Evolutionary conservation across 176 grass and related monocot genomes (phyloP).

Genomic region (Zoysia japonica): DNA sequence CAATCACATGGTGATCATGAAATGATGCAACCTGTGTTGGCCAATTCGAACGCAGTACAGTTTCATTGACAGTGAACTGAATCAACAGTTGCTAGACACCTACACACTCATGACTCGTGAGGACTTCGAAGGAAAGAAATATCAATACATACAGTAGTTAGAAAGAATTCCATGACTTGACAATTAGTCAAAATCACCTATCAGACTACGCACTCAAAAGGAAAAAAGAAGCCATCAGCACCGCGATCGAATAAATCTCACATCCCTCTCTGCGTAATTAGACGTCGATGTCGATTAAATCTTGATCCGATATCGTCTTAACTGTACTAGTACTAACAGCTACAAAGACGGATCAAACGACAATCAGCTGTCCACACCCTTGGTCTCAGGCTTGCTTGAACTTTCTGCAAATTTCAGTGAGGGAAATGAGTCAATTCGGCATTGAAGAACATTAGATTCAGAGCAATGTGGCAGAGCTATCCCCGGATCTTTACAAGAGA

Average conservation of each 20-base stretch:
- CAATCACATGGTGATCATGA: neutral
- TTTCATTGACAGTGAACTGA: neutral
- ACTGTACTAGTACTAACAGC: neutral
- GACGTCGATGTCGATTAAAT: conserved; percentile 1
- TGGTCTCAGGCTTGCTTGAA: conserved; percentile 14
- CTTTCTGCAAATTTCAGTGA: conserved; percentile 3
- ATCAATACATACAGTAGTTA: neutral
- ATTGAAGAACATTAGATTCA: conserved; percentile 1
- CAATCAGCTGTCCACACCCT: conserved; percentile 22
- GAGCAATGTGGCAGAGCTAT: conserved; percentile 21
- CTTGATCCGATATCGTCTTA: neutral
- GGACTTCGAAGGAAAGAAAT: neutral
- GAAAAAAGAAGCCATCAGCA: neutral
- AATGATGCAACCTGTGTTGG: neutral
- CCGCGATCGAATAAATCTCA: neutral
- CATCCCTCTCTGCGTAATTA: neutral
- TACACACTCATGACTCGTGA: neutral
- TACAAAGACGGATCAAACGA: neutral
- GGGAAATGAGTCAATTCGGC: neutral
- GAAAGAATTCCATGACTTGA: neutral
- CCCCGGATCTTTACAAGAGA: conserved; percentile 17
- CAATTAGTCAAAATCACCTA: neutral
- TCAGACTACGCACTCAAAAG: neutral
- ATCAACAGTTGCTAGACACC: neutral
- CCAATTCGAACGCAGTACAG: neutral